Conservation (phyloP, 2,329 filamentous ascomycete species). For the Fusarium camptoceras region DNA sequence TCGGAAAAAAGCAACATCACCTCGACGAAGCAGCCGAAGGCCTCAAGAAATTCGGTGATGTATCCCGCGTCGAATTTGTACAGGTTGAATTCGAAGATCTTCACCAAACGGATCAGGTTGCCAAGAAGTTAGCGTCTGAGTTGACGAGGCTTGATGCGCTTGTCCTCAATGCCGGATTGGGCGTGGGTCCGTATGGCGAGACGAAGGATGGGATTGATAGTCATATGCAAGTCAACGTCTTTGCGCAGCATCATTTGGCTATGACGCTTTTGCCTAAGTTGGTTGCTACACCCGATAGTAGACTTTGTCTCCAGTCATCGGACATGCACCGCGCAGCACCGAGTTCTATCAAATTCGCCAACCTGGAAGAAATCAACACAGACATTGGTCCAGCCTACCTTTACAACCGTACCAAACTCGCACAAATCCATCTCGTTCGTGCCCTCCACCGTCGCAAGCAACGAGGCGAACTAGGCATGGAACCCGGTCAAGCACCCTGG, state of each 20-base stretch:
- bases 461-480: background rate
- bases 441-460: background rate
- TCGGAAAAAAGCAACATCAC: constrained; percentile 14
- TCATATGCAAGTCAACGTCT: constrained; percentile 20
- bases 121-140: constrained; percentile 4
- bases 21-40: constrained; percentile 10
- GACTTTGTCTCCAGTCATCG: background rate
- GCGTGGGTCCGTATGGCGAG: constrained; percentile 5
- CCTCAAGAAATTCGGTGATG: constrained; percentile 1
- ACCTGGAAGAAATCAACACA: background rate
- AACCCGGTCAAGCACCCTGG: constrained; percentile 6
- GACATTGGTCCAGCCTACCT: constrained; percentile 3
- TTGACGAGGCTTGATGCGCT: constrained; percentile 1
- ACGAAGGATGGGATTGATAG: constrained; percentile 15
- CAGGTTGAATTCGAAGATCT: constrained; percentile 14
- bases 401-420: constrained; percentile 9
- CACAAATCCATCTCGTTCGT: background rate
- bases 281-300: constrained; percentile 10
- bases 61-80: background rate
- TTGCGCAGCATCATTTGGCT: constrained; percentile 18
- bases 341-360: background rate
- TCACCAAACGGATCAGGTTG: constrained; percentile 3
- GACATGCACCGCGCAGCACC: constrained; percentile 9
- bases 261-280: constrained; percentile 13
- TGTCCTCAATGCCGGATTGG: constrained; percentile 5